These are phyloP conservation scores for Houttuynia cordata DNA, from an alignment of 164 flowering plant species.

Conservation along the genomic window DNA sequence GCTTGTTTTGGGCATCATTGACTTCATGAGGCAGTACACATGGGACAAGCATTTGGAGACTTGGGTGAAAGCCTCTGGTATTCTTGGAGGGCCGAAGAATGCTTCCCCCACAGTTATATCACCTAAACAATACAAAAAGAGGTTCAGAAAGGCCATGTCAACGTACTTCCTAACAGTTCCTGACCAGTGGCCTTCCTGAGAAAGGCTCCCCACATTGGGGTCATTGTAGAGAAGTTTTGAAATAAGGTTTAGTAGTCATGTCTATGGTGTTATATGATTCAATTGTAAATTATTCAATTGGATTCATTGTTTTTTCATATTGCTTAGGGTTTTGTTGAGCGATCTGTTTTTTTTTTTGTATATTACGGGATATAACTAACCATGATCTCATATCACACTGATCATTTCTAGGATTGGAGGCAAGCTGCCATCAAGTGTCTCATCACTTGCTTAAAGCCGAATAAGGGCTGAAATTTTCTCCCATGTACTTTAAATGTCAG, in stretches of 20 bases:
- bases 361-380: background rate
- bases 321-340: no score
- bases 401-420: background rate
- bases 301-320: background rate
- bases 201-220: background rate
- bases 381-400: background rate
- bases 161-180: constrained; percentile 69
- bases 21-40: constrained; percentile 79
- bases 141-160: constrained; percentile 85
- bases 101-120: constrained; percentile 72
- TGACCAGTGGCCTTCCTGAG: constrained; percentile 54
- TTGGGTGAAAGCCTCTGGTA: constrained; percentile 74
- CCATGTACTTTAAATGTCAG: no score
- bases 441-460: background rate
- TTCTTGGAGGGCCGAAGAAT: constrained; percentile 72
- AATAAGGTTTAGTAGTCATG: no score
- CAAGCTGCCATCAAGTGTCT: background rate
- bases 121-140: constrained; percentile 73
- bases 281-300: background rate
- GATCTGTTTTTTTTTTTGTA: background rate
- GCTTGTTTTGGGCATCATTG: constrained; percentile 75
- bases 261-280: background rate
- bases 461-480: no score
- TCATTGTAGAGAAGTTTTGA: background rate
- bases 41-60: constrained; percentile 95